These are phyloP conservation scores for Mycena filopes DNA, from an alignment of 768 basidiomycete species.

Conservation along the genomic window DNA sequence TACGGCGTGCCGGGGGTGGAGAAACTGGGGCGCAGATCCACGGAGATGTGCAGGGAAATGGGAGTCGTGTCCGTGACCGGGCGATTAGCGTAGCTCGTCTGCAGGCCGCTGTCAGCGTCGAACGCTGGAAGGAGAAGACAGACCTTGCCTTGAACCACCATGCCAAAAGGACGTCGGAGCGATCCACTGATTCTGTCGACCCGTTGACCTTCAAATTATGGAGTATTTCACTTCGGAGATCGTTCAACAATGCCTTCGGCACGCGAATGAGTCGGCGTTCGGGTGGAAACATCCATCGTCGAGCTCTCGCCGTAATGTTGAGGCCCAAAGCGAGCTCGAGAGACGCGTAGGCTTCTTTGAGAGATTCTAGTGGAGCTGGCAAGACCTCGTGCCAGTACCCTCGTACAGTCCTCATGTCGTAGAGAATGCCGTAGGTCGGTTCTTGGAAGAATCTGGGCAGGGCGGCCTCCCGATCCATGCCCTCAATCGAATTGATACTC, in stretches of 20 bases:
- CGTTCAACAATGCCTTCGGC: conserved; percentile 19
- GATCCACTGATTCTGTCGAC: conserved; percentile 14
- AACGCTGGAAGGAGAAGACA: background rate
- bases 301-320: no score
- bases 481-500: conserved; percentile 2
- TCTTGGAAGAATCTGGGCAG: background rate
- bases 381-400: background rate
- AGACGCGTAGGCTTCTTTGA: no score
- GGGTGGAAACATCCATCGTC: no score
- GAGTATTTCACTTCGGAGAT: conserved; percentile 2
- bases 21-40: background rate
- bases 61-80: background rate
- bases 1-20: background rate
- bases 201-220: conserved; percentile 5
- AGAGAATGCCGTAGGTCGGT: no score
- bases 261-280: background rate
- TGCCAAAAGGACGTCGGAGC: conserved; percentile 16
- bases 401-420: background rate
- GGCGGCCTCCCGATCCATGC: conserved; percentile 7
- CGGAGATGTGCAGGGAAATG: background rate
- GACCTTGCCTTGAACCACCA: conserved; percentile 20
- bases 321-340: no score
- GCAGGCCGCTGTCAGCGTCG: no score
- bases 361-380: no score
- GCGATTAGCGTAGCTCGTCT: background rate